phyloP scores from a whole-genome alignment of 345 rosid genomes.

The rapeseed (Brassica napus) region Da-Ae NC_063448.1:5818501-5819000 shows the following conservation, averaged over 20 bases:
- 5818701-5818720: no score
- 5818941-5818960: neutral
- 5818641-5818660: neutral
- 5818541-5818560: constrained; percentile 61
- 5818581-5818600: constrained; percentile 97
- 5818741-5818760: neutral
- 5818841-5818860: neutral
- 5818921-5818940: neutral
- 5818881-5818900: no score
- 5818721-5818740: no score
- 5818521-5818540: constrained; percentile 81
- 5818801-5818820: neutral
- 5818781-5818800: neutral
- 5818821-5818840: neutral
- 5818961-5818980: neutral
- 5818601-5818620: constrained; percentile 98
- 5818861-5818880: neutral
- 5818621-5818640: constrained; percentile 5
- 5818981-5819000: neutral
- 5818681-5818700: neutral
- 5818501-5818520: constrained; percentile 61
- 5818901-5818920: no score
- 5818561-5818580: constrained; percentile 76
- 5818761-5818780: neutral
- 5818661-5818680: neutral